phyloP scores from a whole-genome alignment of 2,329 filamentous ascomycete species.

The Diplodia seriata region DNA sequence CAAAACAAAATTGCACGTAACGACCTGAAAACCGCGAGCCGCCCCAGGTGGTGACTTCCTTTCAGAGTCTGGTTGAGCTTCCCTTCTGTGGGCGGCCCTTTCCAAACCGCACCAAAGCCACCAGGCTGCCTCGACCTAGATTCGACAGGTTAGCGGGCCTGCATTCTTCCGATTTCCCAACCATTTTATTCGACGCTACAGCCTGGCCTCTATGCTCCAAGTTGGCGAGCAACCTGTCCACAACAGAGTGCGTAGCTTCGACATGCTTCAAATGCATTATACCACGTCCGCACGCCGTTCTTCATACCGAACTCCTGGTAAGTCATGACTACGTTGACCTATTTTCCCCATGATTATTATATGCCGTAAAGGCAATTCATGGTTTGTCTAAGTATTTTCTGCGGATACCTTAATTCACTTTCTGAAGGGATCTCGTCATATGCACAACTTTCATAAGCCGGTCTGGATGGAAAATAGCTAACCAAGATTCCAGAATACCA shows the following conservation, averaged over 20 bases:
- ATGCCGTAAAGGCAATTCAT: constrained; percentile 20
- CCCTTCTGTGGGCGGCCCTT: background rate
- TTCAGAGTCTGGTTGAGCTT: background rate
- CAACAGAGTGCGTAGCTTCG: background rate
- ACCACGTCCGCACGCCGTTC: background rate
- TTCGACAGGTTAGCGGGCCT: background rate
- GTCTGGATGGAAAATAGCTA: background rate
- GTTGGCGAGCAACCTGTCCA: background rate
- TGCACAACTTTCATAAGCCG: background rate
- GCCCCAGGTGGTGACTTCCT: background rate
- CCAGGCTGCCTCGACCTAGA: background rate
- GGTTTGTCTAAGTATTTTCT: constrained; percentile 9
- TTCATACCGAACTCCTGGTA: background rate
- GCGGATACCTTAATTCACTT: background rate
- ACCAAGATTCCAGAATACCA: background rate
- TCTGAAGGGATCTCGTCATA: constrained; percentile 8
- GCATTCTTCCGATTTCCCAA: background rate
- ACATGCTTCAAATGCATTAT: background rate
- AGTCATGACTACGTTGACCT: background rate
- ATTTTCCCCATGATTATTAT: background rate
- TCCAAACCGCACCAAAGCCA: background rate
- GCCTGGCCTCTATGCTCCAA: background rate
- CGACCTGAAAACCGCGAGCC: background rate
- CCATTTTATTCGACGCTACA: background rate
- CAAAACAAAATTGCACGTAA: background rate